These are phyloP conservation scores for Cladophialophora yegresii DNA, from an alignment of 2,329 filamentous ascomycete species.

Conservation along the genomic window DNA sequence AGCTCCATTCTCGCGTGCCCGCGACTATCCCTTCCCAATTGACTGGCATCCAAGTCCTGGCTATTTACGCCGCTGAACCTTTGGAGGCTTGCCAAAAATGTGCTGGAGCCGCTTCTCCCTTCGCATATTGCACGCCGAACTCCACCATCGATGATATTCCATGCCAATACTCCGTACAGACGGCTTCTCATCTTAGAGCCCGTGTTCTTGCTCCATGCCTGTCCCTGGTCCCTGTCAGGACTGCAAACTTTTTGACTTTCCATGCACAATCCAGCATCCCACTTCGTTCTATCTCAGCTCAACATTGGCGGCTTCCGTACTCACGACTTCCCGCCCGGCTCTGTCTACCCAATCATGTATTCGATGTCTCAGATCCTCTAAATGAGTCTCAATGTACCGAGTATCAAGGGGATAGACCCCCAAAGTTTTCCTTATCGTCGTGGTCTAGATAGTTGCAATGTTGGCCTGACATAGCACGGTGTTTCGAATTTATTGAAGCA, in stretches of 20 bases:
- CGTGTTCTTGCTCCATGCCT: slow-evolving; percentile 13
- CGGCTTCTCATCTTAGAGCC: slow-evolving; percentile 7
- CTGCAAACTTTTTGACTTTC: slow-evolving; percentile 1
- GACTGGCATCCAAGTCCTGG: slow-evolving; percentile 3
- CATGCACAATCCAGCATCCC: slow-evolving; percentile 23
- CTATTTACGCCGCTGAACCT: neutral
- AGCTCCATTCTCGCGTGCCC: slow-evolving; percentile 14
- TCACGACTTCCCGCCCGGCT: slow-evolving; percentile 12
- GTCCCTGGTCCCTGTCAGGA: slow-evolving; percentile 30
- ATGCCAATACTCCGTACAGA: slow-evolving; percentile 16
- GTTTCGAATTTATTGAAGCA: slow-evolving; percentile 15
- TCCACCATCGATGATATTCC: slow-evolving; percentile 6
- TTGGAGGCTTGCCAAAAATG: neutral
- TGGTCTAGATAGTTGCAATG: slow-evolving; percentile 7
- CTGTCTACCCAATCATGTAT: slow-evolving; percentile 29
- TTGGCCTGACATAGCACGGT: slow-evolving; percentile 15
- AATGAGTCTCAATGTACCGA: slow-evolving; percentile 21
- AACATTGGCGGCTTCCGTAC: slow-evolving; percentile 19
- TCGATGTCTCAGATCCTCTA: slow-evolving; percentile 14
- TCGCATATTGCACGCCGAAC: slow-evolving; percentile 7
- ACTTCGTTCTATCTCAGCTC: slow-evolving; percentile 17
- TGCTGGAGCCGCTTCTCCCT: slow-evolving; percentile 15
- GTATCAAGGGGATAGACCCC: slow-evolving; percentile 24
- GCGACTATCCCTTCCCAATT: slow-evolving; percentile 2
- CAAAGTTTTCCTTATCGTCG: slow-evolving; percentile 6